Evolutionary conservation across 202 grass and related monocot species (phyloP).

Genomic region (Elaeis oleifera): DNA sequence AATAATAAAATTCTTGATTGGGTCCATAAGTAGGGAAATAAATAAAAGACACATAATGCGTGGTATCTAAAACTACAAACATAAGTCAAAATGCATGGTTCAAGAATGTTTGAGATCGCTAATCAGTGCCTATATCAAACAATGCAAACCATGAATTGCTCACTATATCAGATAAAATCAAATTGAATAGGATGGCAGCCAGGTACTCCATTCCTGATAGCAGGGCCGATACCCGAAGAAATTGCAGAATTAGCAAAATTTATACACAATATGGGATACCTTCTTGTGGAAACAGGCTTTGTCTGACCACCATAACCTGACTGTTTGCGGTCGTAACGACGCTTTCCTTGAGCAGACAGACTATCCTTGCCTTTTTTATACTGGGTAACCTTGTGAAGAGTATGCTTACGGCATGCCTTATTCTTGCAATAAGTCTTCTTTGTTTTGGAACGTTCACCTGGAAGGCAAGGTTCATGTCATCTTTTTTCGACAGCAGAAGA

Average conservation of each 20-base stretch:
- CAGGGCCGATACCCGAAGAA: too few species aligned
- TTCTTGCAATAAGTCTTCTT: constrained; percentile 29
- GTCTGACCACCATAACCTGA: constrained; percentile 27
- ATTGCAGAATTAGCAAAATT: too few species aligned
- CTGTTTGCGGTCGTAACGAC: constrained; percentile 23
- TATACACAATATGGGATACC: not conserved
- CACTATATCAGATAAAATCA: too few species aligned
- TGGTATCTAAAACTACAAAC: too few species aligned
- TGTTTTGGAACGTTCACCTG: constrained; percentile 25
- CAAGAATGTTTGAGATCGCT: too few species aligned
- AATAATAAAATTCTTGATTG: not conserved
- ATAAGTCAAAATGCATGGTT: too few species aligned
- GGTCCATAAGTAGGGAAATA: not conserved
- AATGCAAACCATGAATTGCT: too few species aligned
- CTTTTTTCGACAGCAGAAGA: not conserved
- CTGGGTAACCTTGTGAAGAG: constrained; percentile 27
- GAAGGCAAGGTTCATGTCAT: not conserved
- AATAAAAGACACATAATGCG: not conserved
- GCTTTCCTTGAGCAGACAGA: constrained; percentile 25
- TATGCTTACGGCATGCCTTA: constrained; percentile 20
- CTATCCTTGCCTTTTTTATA: constrained; percentile 27
- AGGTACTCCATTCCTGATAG: too few species aligned
- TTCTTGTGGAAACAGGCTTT: constrained; percentile 28
- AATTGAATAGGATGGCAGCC: too few species aligned
- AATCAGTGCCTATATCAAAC: too few species aligned